phyloP scores from a whole-genome alignment of 2,329 filamentous ascomycete species.

The Neopestalotiopsis clavispora region DNA sequence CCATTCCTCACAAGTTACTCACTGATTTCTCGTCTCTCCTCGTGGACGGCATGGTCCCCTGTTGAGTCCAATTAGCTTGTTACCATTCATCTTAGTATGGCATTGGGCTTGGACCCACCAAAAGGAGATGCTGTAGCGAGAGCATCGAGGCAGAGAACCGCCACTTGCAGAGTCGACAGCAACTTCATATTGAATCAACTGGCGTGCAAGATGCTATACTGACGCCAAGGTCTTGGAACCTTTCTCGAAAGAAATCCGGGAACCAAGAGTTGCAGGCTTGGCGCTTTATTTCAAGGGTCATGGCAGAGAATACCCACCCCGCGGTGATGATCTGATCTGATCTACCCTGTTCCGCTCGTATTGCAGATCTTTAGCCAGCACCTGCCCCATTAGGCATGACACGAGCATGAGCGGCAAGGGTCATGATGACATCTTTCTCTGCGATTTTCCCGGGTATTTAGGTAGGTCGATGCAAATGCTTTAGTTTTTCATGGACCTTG shows the following conservation, averaged over 20 bases:
- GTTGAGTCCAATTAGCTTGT: not conserved
- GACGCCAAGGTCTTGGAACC: not conserved
- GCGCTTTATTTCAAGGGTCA: not conserved
- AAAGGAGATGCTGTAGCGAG: not conserved
- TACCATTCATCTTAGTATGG: not conserved
- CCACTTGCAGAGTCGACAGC: not conserved
- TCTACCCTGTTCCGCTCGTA: not conserved
- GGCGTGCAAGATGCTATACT: not conserved
- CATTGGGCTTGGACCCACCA: not conserved
- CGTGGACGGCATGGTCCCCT: conserved; percentile 13
- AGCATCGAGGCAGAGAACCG: not conserved
- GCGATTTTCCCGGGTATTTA: not conserved
- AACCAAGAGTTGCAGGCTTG: not conserved
- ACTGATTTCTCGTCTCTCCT: not conserved
- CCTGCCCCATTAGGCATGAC: not conserved
- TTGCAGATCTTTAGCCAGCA: not conserved
- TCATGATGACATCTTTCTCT: not conserved
- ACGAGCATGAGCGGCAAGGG: not conserved
- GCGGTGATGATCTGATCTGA: not conserved
- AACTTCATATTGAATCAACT: not conserved
- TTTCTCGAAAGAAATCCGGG: not conserved
- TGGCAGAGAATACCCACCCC: not conserved
- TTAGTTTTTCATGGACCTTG: not conserved
- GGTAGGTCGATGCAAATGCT: not conserved
- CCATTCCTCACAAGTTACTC: not conserved